Evolutionary conservation across 2,329 filamentous ascomycete genomes (phyloP).

Genomic region (Xylaria polymorpha): DNA sequence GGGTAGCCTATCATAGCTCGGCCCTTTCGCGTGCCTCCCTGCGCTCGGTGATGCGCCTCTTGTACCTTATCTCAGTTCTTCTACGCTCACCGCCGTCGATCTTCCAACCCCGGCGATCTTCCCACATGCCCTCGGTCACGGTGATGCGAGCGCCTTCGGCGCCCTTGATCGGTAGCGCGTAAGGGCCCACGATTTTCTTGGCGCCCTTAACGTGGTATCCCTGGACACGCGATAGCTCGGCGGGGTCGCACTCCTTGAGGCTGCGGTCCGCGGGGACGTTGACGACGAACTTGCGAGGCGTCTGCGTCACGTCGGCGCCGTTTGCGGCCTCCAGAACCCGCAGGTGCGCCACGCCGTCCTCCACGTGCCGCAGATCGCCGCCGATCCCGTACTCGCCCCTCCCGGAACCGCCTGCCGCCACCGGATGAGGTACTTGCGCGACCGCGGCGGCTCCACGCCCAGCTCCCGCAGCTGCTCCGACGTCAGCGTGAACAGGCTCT

Average conservation of each 20-base stretch:
- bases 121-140: constrained; percentile 91
- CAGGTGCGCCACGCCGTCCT: constrained; percentile 51
- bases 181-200: constrained; percentile 78
- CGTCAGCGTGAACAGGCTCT: constrained; percentile 84
- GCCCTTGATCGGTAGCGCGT: constrained; percentile 75
- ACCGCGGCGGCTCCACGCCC: constrained; percentile 86
- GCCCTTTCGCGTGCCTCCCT: constrained; percentile 67
- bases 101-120: constrained; percentile 86
- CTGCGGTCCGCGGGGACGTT: constrained; percentile 63
- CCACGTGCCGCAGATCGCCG: constrained; percentile 81
- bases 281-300: constrained; percentile 64
- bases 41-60: constrained; percentile 82
- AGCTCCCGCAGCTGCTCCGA: constrained; percentile 82
- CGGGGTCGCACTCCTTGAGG: constrained; percentile 49
- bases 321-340: constrained; percentile 56
- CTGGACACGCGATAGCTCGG: constrained; percentile 64
- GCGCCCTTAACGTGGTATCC: constrained; percentile 76
- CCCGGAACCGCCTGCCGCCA: constrained; percentile 87
- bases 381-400: constrained; percentile 82
- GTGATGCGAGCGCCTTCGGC: constrained; percentile 73
- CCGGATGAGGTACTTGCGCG: constrained; percentile 83
- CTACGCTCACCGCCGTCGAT: constrained; percentile 96
- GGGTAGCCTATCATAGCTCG: constrained; percentile 34
- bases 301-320: constrained; percentile 45
- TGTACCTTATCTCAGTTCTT: constrained; percentile 85